Evolutionary conservation across 371 early-diverging fungal species (phyloP).

Genomic region (Apophysomyces ossiformis): DNA sequence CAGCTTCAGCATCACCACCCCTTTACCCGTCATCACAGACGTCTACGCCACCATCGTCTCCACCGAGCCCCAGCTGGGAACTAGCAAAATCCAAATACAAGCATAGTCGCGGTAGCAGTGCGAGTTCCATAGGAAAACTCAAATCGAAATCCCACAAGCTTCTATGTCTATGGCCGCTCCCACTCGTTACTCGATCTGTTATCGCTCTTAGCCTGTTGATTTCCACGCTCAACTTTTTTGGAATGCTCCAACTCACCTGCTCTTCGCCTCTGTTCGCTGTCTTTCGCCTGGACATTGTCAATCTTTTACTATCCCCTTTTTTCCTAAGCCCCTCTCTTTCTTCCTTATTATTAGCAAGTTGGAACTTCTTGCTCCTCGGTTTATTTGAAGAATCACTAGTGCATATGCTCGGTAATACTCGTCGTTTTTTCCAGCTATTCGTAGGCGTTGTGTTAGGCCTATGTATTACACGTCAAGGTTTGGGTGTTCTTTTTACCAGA

Average conservation of each 20-base stretch:
- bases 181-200: constrained; percentile 31
- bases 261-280: constrained; percentile 37
- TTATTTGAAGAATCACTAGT: constrained; percentile 38
- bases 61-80: constrained; percentile 26
- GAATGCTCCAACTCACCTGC: constrained; percentile 23
- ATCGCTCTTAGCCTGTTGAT: constrained; percentile 29
- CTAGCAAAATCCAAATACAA: constrained; percentile 28
- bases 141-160: constrained; percentile 27
- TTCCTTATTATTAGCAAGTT: constrained; percentile 20
- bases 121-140: not conserved
- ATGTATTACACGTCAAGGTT: constrained; percentile 32
- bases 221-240: constrained; percentile 25
- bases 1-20: not conserved
- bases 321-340: constrained; percentile 17
- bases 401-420: constrained; percentile 37
- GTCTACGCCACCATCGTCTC: constrained; percentile 10
- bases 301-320: constrained; percentile 35
- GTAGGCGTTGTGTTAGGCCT: constrained; percentile 22
- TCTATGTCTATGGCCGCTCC: constrained; percentile 38
- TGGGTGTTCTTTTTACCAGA: constrained; percentile 52
- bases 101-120: constrained; percentile 17
- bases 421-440: constrained; percentile 28
- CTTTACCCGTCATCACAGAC: constrained; percentile 28
- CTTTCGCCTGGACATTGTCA: constrained; percentile 26
- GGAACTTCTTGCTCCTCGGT: constrained; percentile 32